Evolutionary conservation across 208 protist species (phyloP).

Genomic region (Trichomonas tenax): DNA sequence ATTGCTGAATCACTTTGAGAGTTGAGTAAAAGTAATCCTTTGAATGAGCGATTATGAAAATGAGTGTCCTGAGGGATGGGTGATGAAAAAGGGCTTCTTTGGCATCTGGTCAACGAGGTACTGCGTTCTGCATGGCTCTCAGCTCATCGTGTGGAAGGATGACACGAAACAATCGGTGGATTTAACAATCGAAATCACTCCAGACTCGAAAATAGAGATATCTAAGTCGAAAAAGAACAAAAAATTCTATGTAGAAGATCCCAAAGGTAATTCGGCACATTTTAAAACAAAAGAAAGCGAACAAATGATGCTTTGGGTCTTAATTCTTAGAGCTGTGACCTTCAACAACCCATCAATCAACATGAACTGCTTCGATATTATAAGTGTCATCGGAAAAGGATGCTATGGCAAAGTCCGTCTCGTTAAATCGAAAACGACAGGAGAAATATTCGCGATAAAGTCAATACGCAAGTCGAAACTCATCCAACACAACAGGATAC

Average conservation of each 20-base stretch:
- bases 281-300: background rate
- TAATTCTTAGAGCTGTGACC: background rate
- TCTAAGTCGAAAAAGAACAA: background rate
- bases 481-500: background rate
- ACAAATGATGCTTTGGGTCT: background rate
- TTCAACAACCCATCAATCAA: background rate
- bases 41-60: background rate
- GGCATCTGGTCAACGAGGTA: background rate
- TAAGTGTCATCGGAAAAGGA: conserved; percentile 51
- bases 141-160: background rate
- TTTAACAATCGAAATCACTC: background rate
- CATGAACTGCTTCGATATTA: conserved; percentile 48
- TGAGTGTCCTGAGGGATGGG: background rate
- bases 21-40: no score
- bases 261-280: no score
- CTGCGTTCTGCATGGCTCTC: background rate
- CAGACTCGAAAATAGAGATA: background rate
- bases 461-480: conserved; percentile 38
- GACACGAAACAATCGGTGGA: background rate
- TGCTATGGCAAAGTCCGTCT: conserved; percentile 49
- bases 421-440: conserved; percentile 41
- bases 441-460: conserved; percentile 52
- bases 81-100: background rate
- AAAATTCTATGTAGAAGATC: background rate
- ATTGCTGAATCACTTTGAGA: no score